These are phyloP conservation scores for Cokeromyces recurvatus DNA, from an alignment of 371 early-diverging fungal genomes.

Conservation along the genomic window DNA sequence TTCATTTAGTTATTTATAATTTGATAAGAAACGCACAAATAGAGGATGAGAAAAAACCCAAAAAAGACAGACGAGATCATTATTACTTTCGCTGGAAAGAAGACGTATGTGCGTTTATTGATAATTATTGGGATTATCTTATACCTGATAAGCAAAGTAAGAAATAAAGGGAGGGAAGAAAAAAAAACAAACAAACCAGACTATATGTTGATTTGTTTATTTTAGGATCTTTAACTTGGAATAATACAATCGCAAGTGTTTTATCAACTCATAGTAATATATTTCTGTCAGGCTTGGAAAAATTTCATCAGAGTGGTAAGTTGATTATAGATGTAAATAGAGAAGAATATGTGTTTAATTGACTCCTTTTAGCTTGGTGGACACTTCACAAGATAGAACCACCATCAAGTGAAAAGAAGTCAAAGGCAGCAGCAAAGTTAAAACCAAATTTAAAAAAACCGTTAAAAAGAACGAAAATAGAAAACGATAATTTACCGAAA, in stretches of 20 bases:
- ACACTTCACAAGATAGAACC: conserved; percentile 47
- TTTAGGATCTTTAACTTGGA: conserved; percentile 63
- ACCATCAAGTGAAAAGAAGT: conserved; percentile 30
- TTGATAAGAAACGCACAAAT: conserved; percentile 43
- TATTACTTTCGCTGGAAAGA: conserved; percentile 79
- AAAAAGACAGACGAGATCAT: conserved; percentile 49
- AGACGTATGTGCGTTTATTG: conserved; percentile 76
- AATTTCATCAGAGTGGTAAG: conserved; percentile 43
- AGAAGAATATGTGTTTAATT: background rate
- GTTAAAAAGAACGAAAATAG: conserved; percentile 15
- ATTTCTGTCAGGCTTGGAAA: conserved; percentile 78
- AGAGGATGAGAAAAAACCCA: conserved; percentile 20
- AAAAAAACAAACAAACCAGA: no score
- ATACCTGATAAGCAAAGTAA: conserved; percentile 63
- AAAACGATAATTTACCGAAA: no score
- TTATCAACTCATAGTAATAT: conserved; percentile 72
- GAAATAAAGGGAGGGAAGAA: conserved; percentile 6
- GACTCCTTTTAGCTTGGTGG: conserved; percentile 54
- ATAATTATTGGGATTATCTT: conserved; percentile 72
- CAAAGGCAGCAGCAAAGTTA: conserved; percentile 17
- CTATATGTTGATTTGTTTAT: no score
- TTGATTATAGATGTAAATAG: background rate
- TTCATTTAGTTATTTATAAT: conserved; percentile 74
- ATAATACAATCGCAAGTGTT: conserved; percentile 76
- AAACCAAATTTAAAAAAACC: conserved; percentile 31